Percentiles rank a stretch among this genome's conserved stretches.
Evolutionary conservation across 371 early-diverging fungal genomes (phyloP).

Genomic region (Dichotomocladium elegans): DNA sequence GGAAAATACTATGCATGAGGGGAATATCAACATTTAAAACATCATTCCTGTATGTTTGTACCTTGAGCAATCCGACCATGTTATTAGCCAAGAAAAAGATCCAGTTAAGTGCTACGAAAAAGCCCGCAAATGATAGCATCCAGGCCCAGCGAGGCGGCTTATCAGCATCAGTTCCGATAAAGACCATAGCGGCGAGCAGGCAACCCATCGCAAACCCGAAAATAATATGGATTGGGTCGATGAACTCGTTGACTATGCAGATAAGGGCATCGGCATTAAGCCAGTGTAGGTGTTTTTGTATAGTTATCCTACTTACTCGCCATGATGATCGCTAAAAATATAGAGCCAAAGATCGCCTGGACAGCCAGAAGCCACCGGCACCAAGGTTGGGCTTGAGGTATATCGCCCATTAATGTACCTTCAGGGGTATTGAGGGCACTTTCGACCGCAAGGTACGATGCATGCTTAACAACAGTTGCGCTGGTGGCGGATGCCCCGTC

Average conservation of each 20-base stretch:
- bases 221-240: slow-evolving; percentile 10
- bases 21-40: background rate
- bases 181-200: slow-evolving; percentile 11
- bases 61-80: slow-evolving; percentile 76
- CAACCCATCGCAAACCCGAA: slow-evolving; percentile 22
- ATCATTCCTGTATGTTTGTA: background rate
- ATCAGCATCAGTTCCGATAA: slow-evolving; percentile 15
- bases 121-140: slow-evolving; percentile 63
- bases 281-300: background rate
- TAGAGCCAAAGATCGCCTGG: slow-evolving; percentile 32
- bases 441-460: too few relatives aligned
- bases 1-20: too few relatives aligned
- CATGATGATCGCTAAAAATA: slow-evolving; percentile 27
- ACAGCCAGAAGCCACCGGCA: slow-evolving; percentile 35
- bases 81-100: slow-evolving; percentile 78
- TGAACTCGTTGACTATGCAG: slow-evolving; percentile 21
- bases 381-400: slow-evolving; percentile 27
- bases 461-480: too few relatives aligned
- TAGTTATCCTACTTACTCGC: slow-evolving; percentile 19
- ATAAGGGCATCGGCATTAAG: background rate
- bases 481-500: slow-evolving; percentile 1
- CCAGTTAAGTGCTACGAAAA: slow-evolving; percentile 73
- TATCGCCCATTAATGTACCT: slow-evolving; percentile 2
- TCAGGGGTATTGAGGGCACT: too few relatives aligned
- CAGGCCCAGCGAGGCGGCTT: slow-evolving; percentile 39